phyloP scores from a whole-genome alignment of 306 rosid genomes.

The Inga laurina region DNA sequence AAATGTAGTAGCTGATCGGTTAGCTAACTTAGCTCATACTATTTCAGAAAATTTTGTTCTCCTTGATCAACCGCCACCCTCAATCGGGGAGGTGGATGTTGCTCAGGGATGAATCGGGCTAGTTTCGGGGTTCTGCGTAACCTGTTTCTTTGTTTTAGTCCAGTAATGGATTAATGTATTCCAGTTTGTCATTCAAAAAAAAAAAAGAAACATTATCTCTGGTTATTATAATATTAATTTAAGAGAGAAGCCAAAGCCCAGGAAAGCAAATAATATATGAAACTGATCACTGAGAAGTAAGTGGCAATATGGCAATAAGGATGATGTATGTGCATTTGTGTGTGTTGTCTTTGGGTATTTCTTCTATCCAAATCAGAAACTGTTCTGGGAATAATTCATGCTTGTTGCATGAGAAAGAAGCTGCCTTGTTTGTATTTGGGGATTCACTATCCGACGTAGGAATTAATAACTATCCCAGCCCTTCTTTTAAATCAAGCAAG shows the following conservation, averaged over 20 bases:
- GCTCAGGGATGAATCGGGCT: too few species aligned
- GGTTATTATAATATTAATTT: background rate
- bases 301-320: background rate
- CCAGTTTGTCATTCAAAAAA: too few species aligned
- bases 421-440: slow-evolving; percentile 50
- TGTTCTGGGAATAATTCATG: background rate
- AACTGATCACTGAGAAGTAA: background rate
- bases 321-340: background rate
- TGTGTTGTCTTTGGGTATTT: background rate
- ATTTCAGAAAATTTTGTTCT: too few species aligned
- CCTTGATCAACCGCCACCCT: too few species aligned
- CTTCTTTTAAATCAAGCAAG: background rate
- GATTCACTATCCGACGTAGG: slow-evolving; percentile 61
- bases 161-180: too few species aligned
- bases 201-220: background rate
- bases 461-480: slow-evolving; percentile 51
- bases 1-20: too few species aligned
- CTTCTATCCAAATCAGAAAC: background rate
- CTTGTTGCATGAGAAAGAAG: background rate
- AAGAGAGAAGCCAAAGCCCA: background rate
- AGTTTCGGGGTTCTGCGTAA: too few species aligned
- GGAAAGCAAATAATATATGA: background rate
- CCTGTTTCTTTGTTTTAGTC: too few species aligned
- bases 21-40: too few species aligned
- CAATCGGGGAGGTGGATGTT: too few species aligned